Conservation (phyloP, 768 basidiomycete genomes). For the Chalciporus piperatus region DNA sequence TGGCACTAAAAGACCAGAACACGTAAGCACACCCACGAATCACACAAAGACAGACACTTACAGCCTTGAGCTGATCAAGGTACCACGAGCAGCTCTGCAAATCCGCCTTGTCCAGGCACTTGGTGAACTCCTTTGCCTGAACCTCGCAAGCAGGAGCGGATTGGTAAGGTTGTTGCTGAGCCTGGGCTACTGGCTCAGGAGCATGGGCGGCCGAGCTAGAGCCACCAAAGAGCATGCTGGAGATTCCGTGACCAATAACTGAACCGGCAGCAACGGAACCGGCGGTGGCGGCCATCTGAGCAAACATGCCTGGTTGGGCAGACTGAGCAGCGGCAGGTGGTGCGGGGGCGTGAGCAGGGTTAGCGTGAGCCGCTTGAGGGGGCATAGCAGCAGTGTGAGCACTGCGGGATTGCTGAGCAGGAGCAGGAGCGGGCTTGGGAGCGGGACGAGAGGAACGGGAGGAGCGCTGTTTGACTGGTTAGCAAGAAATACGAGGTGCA, state of each 20-base stretch:
- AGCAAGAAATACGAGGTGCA: neutral
- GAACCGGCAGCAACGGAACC: conserved; percentile 89
- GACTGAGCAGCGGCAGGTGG: conserved; percentile 40
- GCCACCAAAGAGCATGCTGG: conserved; percentile 86
- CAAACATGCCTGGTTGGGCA: conserved; percentile 67
- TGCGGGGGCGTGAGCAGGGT: conserved; percentile 41
- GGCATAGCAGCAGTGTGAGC: conserved; percentile 52
- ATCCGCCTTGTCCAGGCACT: conserved; percentile 80
- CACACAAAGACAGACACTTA: conserved; percentile 37
- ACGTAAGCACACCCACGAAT: conserved; percentile 5
- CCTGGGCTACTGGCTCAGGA: conserved; percentile 49
- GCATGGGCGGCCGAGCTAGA: conserved; percentile 41
- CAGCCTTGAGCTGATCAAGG: conserved; percentile 84
- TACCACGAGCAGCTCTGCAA: conserved; percentile 81
- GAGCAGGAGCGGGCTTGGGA: conserved; percentile 49
- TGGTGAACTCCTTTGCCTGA: conserved; percentile 87
- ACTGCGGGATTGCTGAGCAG: conserved; percentile 43
- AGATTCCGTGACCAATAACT: conserved; percentile 86
- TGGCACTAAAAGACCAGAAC: conserved; percentile 52
- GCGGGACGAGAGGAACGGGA: conserved; percentile 71
- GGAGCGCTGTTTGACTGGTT: conserved; percentile 51
- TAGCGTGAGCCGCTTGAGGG: conserved; percentile 39
- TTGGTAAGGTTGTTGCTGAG: conserved; percentile 45
- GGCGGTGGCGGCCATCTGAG: conserved; percentile 87
- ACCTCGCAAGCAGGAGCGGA: conserved; percentile 56